A percentile compares a stretch with the other conserved stretches of the same genome.
Conservation (phyloP, 352 stramenopile species). For the Globisporangium polare region DNA sequence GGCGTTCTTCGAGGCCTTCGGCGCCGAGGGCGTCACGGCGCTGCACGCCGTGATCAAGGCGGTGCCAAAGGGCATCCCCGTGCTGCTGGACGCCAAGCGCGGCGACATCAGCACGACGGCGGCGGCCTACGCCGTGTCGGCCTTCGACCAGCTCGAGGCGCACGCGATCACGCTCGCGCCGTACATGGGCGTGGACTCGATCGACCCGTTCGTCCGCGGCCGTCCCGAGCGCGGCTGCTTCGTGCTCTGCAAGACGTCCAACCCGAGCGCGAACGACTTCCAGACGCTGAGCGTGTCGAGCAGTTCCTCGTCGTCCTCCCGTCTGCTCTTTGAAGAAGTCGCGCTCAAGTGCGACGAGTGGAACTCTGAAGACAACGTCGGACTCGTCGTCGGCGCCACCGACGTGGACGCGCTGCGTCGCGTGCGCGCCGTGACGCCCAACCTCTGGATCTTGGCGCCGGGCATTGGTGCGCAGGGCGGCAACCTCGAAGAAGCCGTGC, state of each 20-base stretch:
- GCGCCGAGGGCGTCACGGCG: conserved; percentile 82
- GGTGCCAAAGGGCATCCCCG: conserved; percentile 90
- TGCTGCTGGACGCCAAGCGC: conserved; percentile 98
- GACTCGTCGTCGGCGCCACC: conserved; percentile 97
- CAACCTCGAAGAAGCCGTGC: conserved; percentile 89
- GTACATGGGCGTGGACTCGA: conserved; percentile 98
- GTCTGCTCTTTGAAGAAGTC: conserved; percentile 88
- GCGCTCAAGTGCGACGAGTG: conserved; percentile 88
- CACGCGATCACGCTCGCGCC: conserved; percentile 96
- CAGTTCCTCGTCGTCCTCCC: conserved; percentile 5
- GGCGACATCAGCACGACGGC: conserved; percentile 99
- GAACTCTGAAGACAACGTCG: conserved; percentile 90
- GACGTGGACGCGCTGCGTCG: conserved; percentile 89
- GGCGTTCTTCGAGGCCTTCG: conserved; percentile 97
- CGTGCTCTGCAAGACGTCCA: conserved; percentile 99
- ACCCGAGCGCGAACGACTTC: conserved; percentile 96
- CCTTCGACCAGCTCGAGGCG: conserved; percentile 91
- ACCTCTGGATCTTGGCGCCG: conserved; percentile 97
- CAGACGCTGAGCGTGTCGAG: conserved; percentile 72
- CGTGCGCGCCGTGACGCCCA: conserved; percentile 79
- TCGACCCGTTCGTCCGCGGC: conserved; percentile 94
- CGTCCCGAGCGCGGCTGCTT: conserved; percentile 91
- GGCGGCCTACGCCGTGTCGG: conserved; percentile 92
- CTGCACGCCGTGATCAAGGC: conserved; percentile 89
- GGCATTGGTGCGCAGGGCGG: conserved; percentile 94